Base-by-base conservation (phyloP, 1,139 yeast species). In the Nakaseomyces uthaithaninus region DNA sequence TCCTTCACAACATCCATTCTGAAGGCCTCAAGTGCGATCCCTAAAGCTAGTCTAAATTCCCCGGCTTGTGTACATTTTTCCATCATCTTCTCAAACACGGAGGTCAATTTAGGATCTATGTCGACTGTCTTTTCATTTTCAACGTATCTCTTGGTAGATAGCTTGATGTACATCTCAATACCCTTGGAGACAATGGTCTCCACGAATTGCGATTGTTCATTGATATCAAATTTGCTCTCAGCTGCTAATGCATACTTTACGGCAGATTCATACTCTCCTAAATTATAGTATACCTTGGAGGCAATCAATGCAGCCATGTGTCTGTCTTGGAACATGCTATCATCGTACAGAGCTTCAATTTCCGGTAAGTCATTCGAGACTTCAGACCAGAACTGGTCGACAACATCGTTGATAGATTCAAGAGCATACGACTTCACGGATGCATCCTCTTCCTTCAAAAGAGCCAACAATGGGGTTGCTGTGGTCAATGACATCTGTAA, bases 341-440 rank as follows among this genome's bases (percentile, higher is more conserved):
- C 95, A 64, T 91, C 98, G 57, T 82, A 87, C 41, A 91, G 69
- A 49, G 86, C 95, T 66, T 91, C 98, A 57, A 86, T 70, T 46
- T 83, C 91, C 36, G 85, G 70, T 50, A 91, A 76, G 58, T 75
- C 80, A 64, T 91, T 93, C 46, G 98, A 95, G 45, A 93, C 84
- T 67, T 91, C 98, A 3, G 97, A 89, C 99, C 99, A 91, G 50
- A 86, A 72, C 62, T 85, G 89, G 66, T 87, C 95, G 42, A 87
- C 95, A 43, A 83, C 75, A 27, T 69, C 75, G 59, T 87, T 84
- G 52, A 91, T 75, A 23, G 94, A 80, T 46, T 79, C 69, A 57
- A 91, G 72, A 14, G 98, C 98, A 60, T 86, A 84, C 26, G 81
- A 70, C 63, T 87, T 91, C 51, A 93, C 75, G 42, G 74, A 66